Percentiles rank a stretch among this genome's conserved stretches.
These are phyloP conservation scores for Cercospora sp. DNA, from an alignment of 2,329 filamentous ascomycete species.

Conservation along the genomic window DNA sequence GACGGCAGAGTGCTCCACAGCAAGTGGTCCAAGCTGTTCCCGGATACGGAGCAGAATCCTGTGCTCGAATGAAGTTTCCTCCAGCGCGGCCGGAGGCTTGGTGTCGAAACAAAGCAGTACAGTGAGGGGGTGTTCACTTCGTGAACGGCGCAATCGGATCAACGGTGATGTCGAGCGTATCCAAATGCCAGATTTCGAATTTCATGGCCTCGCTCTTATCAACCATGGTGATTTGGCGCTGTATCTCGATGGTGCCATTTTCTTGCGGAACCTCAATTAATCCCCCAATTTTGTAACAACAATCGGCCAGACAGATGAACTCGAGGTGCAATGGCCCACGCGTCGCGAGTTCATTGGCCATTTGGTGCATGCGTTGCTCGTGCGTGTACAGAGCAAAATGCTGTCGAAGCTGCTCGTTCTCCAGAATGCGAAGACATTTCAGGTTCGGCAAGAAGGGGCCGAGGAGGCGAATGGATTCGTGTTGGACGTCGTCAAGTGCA, in stretches of 20 bases:
- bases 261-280: slow-evolving; percentile 23
- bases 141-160: slow-evolving; percentile 28
- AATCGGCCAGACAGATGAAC: slow-evolving; percentile 44
- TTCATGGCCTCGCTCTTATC: slow-evolving; percentile 42
- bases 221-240: slow-evolving; percentile 37
- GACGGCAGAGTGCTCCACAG: slow-evolving; percentile 52
- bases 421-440: slow-evolving; percentile 44
- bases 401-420: slow-evolving; percentile 28
- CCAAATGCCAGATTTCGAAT: slow-evolving; percentile 50
- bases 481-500: slow-evolving; percentile 57
- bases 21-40: slow-evolving; percentile 35
- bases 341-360: slow-evolving; percentile 26
- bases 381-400: slow-evolving; percentile 22
- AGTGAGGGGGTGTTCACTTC: slow-evolving; percentile 6
- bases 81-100: neutral
- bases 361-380: slow-evolving; percentile 38
- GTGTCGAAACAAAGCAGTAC: neutral
- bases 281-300: slow-evolving; percentile 41
- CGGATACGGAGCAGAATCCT: slow-evolving; percentile 22
- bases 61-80: slow-evolving; percentile 20
- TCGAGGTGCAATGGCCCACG: slow-evolving; percentile 31
- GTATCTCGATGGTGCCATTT: slow-evolving; percentile 29
- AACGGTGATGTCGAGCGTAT: slow-evolving; percentile 37
- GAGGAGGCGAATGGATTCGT: slow-evolving; percentile 42
- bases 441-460: slow-evolving; percentile 44